Percentiles rank a stretch among this genome's conserved stretches.
Conservation (phyloP, 202 grass and related monocot genomes). For the Dendrocalamus latiflorus region DNA sequence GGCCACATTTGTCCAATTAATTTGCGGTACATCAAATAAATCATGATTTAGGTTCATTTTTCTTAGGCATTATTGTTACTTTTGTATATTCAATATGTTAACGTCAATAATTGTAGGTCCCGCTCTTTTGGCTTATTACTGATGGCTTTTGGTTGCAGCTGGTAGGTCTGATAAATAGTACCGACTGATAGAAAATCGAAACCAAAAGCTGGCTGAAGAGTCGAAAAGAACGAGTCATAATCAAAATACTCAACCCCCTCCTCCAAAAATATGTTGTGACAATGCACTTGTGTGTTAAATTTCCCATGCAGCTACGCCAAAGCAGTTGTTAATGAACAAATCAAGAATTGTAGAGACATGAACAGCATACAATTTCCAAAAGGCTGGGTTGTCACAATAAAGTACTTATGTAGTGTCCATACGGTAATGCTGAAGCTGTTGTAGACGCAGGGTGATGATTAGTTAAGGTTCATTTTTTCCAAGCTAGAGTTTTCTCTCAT, state of each 20-base stretch:
- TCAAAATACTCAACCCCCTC: too few relatives aligned
- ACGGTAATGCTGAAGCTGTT: not conserved
- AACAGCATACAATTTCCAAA: not conserved
- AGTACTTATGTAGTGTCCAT: not conserved
- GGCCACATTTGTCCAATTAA: not conserved
- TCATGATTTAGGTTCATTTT: not conserved
- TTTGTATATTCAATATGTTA: not conserved
- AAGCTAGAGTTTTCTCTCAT: too few relatives aligned
- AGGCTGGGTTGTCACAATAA: not conserved
- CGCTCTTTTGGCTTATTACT: too few relatives aligned
- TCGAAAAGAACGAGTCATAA: not conserved
- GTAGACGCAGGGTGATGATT: too few relatives aligned
- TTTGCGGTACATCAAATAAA: not conserved
- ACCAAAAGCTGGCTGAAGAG: too few relatives aligned
- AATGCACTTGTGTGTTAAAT: not conserved
- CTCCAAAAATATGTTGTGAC: not conserved
- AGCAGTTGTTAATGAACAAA: not conserved
- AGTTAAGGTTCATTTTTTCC: too few relatives aligned
- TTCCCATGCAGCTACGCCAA: not conserved
- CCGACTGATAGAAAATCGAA: too few relatives aligned
- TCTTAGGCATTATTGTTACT: not conserved
- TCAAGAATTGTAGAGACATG: not conserved
- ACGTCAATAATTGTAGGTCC: not conserved
- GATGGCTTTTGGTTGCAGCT: too few relatives aligned
- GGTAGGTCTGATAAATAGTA: too few relatives aligned